phyloP scores from a whole-genome alignment of 108 stramenopile genomes.

The Conticribra weissflogii region DNA sequence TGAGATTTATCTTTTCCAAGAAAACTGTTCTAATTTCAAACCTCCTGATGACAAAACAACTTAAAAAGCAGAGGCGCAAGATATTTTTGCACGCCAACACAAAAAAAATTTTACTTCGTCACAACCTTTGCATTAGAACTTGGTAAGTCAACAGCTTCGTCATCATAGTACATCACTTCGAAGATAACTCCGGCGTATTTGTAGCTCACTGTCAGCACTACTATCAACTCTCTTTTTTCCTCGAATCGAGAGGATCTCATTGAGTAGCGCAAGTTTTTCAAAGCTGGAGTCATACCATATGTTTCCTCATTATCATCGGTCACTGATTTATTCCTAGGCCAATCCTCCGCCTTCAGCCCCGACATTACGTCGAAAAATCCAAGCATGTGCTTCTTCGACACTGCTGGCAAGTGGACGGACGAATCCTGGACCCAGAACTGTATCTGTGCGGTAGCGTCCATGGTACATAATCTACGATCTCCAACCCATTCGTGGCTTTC shows the following conservation, averaged over 20 bases:
- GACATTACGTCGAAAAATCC: constrained; percentile 76
- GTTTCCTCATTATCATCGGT: too few species aligned
- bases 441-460: constrained; percentile 76
- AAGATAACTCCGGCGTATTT: constrained; percentile 19
- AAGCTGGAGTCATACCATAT: not conserved
- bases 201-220: constrained; percentile 27
- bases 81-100: too few species aligned
- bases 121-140: constrained; percentile 15
- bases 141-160: constrained; percentile 33
- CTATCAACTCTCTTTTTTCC: constrained; percentile 19
- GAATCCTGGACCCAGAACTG: constrained; percentile 77
- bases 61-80: too few species aligned
- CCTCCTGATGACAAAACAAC: too few species aligned
- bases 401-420: constrained; percentile 52
- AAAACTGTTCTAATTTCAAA: too few species aligned
- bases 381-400: constrained; percentile 68
- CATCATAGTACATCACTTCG: constrained; percentile 32
- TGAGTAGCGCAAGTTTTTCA: not conserved
- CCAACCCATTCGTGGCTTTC: constrained; percentile 19
- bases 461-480: constrained; percentile 8
- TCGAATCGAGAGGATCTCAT: not conserved
- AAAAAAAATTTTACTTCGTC: too few species aligned
- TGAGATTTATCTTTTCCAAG: too few species aligned
- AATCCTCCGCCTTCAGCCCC: constrained; percentile 24
- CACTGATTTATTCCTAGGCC: too few species aligned